Evolutionary conservation across 192 early-diverging fungal genomes (phyloP).

Genomic region (Umbelopsis vinacea): DNA sequence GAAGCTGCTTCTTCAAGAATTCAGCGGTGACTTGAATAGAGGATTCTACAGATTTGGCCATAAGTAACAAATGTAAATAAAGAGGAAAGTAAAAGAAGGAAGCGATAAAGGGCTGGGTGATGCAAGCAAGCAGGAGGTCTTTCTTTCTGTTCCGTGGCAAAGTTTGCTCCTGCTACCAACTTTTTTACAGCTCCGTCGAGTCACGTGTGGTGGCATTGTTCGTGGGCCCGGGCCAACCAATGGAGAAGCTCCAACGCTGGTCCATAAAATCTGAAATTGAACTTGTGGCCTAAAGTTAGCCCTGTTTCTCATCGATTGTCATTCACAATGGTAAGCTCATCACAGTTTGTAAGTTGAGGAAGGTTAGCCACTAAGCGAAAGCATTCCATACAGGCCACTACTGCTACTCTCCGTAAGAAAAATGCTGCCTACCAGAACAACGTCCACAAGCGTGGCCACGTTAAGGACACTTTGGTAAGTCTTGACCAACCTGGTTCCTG

Average conservation of each 20-base stretch:
- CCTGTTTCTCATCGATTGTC: neutral
- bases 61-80: neutral
- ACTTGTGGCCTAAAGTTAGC: neutral
- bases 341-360: neutral
- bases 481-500: neutral
- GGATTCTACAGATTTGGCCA: neutral
- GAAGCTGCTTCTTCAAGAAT: conserved; percentile 21
- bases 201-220: neutral
- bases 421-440: conserved; percentile 41
- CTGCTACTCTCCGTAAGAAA: conserved; percentile 40
- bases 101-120: neutral
- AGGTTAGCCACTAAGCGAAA: no score
- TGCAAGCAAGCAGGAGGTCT: neutral
- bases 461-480: conserved; percentile 39
- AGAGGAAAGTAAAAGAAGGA: neutral
- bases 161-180: no score
- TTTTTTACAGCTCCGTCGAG: neutral
- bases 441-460: conserved; percentile 40
- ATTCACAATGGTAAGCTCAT: conserved; percentile 3
- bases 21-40: conserved; percentile 1
- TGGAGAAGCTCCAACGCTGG: conserved; percentile 3
- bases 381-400: conserved; percentile 24
- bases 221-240: neutral
- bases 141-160: no score
- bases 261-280: neutral